A percentile compares a stretch with the other conserved stretches of the same genome.
Conservation (phyloP, 169 alveolate genomes). For the Plasmodium chabaudi region DNA sequence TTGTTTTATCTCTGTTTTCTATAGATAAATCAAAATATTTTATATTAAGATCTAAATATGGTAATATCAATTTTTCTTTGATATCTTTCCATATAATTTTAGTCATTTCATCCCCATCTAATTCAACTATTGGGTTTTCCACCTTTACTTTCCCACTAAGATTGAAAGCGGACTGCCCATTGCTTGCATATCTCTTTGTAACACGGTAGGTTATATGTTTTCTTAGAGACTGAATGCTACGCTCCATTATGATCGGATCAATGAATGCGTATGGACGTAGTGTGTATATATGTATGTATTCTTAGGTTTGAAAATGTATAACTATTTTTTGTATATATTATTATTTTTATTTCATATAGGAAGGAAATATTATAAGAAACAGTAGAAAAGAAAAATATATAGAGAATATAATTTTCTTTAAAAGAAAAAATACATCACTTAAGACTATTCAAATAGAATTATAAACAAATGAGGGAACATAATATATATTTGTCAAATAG, state of each 20-base stretch:
- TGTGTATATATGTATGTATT: not conserved
- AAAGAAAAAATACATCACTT: too few species aligned
- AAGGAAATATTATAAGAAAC: too few species aligned
- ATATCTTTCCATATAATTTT: conserved; percentile 93
- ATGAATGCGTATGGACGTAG: too few species aligned
- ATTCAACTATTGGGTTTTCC: conserved; percentile 92
- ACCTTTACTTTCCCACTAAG: conserved; percentile 50
- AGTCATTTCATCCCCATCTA: conserved; percentile 98
- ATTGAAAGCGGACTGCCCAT: conserved; percentile 21
- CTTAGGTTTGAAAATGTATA: not conserved
- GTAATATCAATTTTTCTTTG: conserved; percentile 92
- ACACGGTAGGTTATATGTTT: not conserved
- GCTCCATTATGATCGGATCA: too few species aligned
- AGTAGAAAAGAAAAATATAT: too few species aligned
- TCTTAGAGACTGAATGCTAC: too few species aligned
- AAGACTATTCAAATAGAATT: too few species aligned
- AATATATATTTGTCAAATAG: too few species aligned
- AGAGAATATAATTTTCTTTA: too few species aligned
- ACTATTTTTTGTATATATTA: not conserved
- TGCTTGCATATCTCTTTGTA: conserved; percentile 2
- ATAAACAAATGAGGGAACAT: too few species aligned
- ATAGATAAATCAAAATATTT: conserved; percentile 93
- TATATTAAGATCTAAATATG: conserved; percentile 92
- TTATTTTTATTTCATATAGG: too few species aligned
- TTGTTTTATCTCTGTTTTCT: conserved; percentile 93